A percentile compares a stretch with the other conserved stretches of the same genome.
Conservation (phyloP, 352 stramenopile species). For the Phytophthora boehmeriae region DNA sequence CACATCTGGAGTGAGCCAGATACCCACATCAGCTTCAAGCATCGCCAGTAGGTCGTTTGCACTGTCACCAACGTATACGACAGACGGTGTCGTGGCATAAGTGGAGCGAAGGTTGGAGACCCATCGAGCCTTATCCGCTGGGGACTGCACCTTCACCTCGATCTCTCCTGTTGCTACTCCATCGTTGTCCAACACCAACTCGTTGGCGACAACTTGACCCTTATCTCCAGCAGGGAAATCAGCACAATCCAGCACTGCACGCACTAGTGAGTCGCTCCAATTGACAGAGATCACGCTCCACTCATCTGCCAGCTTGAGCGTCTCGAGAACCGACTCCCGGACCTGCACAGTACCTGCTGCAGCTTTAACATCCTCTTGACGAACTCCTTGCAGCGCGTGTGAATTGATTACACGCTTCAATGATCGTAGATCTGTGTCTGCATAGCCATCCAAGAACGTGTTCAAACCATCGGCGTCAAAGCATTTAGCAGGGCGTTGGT, state of each 20-base stretch:
- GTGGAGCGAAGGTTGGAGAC: constrained; percentile 25
- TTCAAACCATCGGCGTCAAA: constrained; percentile 47
- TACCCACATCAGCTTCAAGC: constrained; percentile 64
- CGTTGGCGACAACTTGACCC: constrained; percentile 57
- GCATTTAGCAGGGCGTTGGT: not conserved
- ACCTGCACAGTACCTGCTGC: constrained; percentile 26
- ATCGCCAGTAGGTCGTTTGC: constrained; percentile 69
- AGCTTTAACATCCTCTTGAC: constrained; percentile 7
- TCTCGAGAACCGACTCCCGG: constrained; percentile 35
- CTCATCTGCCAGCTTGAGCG: constrained; percentile 22
- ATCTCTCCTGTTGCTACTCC: constrained; percentile 62
- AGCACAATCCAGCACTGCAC: constrained; percentile 23
- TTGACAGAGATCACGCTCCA: constrained; percentile 68
- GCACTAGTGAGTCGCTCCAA: constrained; percentile 65
- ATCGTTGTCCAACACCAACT: constrained; percentile 48
- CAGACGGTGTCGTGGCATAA: not conserved
- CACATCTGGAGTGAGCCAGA: constrained; percentile 34
- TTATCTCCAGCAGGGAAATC: not conserved
- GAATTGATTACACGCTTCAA: constrained; percentile 47
- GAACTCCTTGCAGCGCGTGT: constrained; percentile 44
- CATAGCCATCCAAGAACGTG: constrained; percentile 51
- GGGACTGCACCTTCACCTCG: constrained; percentile 53
- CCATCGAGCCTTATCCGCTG: constrained; percentile 54
- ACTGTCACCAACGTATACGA: constrained; percentile 76
- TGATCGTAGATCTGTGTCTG: constrained; percentile 50